Evolutionary conservation across 768 basidiomycete genomes (phyloP).

Genomic region (Hericium erinaceus): DNA sequence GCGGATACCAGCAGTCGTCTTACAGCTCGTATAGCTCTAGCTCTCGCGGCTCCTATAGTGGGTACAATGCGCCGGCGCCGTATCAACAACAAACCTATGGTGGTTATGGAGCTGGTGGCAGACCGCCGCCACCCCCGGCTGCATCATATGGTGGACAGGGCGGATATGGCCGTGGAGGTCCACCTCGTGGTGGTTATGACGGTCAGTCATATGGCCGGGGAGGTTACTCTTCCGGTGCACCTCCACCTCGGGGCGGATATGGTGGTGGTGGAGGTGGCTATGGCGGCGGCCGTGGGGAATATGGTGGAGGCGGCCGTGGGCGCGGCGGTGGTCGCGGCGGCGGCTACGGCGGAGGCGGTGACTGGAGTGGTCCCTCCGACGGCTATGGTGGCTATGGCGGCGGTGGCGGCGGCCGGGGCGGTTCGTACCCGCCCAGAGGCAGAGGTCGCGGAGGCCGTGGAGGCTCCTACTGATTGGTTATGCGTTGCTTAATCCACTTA

Average conservation of each 20-base stretch:
- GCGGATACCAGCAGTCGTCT: conserved; percentile 9
- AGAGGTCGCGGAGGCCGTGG: conserved; percentile 14
- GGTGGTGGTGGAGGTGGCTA: conserved; percentile 26
- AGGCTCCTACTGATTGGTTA: not conserved
- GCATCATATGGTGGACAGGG: conserved; percentile 1
- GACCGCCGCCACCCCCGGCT: conserved; percentile 3
- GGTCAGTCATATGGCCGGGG: conserved; percentile 7
- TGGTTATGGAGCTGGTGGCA: conserved; percentile 20
- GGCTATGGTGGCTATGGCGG: conserved; percentile 13
- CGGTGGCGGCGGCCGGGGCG: conserved; percentile 14
- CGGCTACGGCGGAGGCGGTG: conserved; percentile 5
- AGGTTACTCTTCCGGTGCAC: conserved; percentile 15
- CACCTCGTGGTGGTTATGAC: conserved; percentile 4
- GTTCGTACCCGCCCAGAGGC: conserved; percentile 1
- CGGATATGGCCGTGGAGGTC: conserved; percentile 7
- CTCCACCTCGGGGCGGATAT: conserved; percentile 25
- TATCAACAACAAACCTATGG: conserved; percentile 22
- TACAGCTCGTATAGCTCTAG: conserved; percentile 9
- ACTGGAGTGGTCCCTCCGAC: not conserved
- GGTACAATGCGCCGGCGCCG: conserved; percentile 21
- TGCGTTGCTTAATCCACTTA: not conserved
- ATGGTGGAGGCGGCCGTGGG: conserved; percentile 26
- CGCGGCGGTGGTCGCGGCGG: conserved; percentile 19
- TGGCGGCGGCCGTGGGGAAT: conserved; percentile 19
- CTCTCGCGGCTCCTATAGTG: conserved; percentile 15